These are phyloP conservation scores for Populus euphratica DNA, from an alignment of 345 rosid genomes.

Conservation along the genomic window DNA sequence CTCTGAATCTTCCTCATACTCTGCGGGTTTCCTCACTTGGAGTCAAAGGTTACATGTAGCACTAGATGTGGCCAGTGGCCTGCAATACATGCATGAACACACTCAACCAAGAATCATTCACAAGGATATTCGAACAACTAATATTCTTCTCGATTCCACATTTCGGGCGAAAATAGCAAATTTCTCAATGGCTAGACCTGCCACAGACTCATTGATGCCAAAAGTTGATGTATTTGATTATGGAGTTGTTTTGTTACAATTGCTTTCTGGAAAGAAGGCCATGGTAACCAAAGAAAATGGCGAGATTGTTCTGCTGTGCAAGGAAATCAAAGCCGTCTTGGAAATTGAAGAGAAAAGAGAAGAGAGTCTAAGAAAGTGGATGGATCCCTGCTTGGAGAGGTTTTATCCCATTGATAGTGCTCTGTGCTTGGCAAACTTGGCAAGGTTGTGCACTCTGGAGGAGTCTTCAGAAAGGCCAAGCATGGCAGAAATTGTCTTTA, in stretches of 20 bases:
- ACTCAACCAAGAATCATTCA: conserved; percentile 52
- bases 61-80: conserved; percentile 58
- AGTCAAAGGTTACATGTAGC: conserved; percentile 48
- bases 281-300: conserved; percentile 45
- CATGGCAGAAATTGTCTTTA: conserved; percentile 62
- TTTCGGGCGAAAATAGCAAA: conserved; percentile 59
- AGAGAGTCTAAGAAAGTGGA: conserved; percentile 39
- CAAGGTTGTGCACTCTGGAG: conserved; percentile 48
- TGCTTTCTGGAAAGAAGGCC: conserved; percentile 56
- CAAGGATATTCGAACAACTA: conserved; percentile 48
- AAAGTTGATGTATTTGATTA: conserved; percentile 57
- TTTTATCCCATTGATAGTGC: conserved; percentile 47
- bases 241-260: conserved; percentile 53
- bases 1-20: conserved; percentile 27
- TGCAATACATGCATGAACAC: conserved; percentile 63
- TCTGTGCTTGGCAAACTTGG: conserved; percentile 44
- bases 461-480: conserved; percentile 48
- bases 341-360: conserved; percentile 37
- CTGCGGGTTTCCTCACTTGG: conserved; percentile 38
- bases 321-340: conserved; percentile 37
- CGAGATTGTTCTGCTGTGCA: conserved; percentile 39
- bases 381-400: conserved; percentile 53
- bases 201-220: conserved; percentile 27
- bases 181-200: conserved; percentile 46
- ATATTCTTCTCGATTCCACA: conserved; percentile 47